Evolutionary conservation across 1,284 basidiomycete genomes (phyloP), one percentile per base, ranked within the genome.

Genomic region (Cryptococcus sp.): DNA sequence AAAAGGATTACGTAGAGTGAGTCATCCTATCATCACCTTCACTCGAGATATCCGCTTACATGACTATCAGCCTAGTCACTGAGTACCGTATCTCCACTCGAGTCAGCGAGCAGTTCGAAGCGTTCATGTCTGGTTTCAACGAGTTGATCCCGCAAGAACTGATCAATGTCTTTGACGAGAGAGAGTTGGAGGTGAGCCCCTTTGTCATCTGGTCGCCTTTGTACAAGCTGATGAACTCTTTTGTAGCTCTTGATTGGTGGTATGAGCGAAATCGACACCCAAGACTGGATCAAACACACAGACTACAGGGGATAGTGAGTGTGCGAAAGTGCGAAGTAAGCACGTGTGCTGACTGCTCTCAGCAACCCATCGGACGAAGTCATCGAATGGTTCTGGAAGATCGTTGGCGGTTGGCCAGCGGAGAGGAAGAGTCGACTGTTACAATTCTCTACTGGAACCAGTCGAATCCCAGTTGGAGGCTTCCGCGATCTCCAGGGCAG

Each of bases 301-400:
- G 83, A 85, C 72, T 85, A 85, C 78, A 78, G 83, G 52, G 82
- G 82, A 51, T 84, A 83, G 67, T 71, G 53, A 63, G 65, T 71
- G 5, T 22, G 4, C 3, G 10, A 17, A 27, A 22, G 3, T 22
- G 0, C 25, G 15, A n/a, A 47, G 2, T 8, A 35, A 13, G 30
- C 7, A 10, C 8, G 7, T 35, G 30, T 5, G 42, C 61, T 62
- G 50, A 88, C 64, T 86, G 11, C 79, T 89, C 86, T 13, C 39
- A 72, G 69, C 71, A 78, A 77, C 71, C 78, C 78, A 23, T 71
- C 71, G 11, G 92, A 95, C 77, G 89, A 94, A 77, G 95, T 99
- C 60, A 92, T 99, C 64, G 92, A 97, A 77, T 99, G 96, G 96
- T 99, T 99, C 86, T 99, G 96, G 96, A 89, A 98, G 81, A 94